Conservation (phyloP, 768 basidiomycete species). For the Agaricus subrufescens region DNA sequence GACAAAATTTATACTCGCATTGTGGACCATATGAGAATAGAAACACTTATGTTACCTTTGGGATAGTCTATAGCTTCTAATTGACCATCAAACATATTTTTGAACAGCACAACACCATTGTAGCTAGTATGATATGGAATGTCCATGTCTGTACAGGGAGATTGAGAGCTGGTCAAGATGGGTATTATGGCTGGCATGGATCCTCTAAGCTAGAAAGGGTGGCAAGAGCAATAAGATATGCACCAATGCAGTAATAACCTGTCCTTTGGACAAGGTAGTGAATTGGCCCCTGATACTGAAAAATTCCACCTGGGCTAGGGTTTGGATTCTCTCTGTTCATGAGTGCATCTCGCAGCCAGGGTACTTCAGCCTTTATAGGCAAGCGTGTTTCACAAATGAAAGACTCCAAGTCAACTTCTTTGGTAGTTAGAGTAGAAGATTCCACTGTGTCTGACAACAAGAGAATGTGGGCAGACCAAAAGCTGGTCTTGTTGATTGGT, state of each 20-base stretch:
- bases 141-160: conserved; percentile 39
- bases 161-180: conserved; percentile 63
- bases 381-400: conserved; percentile 37
- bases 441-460: conserved; percentile 37
- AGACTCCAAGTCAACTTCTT: conserved; percentile 54
- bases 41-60: conserved; percentile 80
- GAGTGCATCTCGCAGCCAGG: conserved; percentile 34
- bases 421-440: conserved; percentile 15
- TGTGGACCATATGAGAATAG: not conserved
- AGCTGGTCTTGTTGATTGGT: conserved; percentile 66
- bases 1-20: not conserved
- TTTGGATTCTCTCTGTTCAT: conserved; percentile 25
- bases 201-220: not conserved
- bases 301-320: conserved; percentile 43
- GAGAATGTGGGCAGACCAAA: conserved; percentile 81
- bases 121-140: conserved; percentile 72
- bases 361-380: conserved; percentile 38
- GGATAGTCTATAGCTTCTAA: conserved; percentile 94
- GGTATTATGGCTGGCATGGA: conserved; percentile 70
- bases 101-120: conserved; percentile 76
- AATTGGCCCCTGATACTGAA: conserved; percentile 66
- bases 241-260: conserved; percentile 95
- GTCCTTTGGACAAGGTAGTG: conserved; percentile 81
- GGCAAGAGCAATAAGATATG: conserved; percentile 23
- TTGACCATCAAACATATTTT: conserved; percentile 83